Evolutionary conservation across 2,329 filamentous ascomycete genomes (phyloP).

Genomic region (Metarhizium anisopliae): DNA sequence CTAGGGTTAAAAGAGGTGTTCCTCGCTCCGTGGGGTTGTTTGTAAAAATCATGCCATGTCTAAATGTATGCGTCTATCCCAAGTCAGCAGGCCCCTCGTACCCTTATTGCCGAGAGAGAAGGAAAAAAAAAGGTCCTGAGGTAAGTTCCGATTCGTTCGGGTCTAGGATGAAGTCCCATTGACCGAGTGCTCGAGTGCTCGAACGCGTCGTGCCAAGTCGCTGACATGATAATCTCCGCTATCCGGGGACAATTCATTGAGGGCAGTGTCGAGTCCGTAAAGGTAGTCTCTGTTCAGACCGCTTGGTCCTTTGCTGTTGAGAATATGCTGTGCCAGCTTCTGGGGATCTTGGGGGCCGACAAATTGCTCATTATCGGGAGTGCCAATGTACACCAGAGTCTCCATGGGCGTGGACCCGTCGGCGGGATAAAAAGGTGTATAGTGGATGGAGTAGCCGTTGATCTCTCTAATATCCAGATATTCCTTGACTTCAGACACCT

Average conservation of each 20-base stretch:
- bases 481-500: conserved; percentile 71
- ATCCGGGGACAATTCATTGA: conserved; percentile 63
- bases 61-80: conserved; percentile 1
- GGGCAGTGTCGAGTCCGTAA: conserved; percentile 65
- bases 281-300: conserved; percentile 89
- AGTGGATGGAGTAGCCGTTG: conserved; percentile 92
- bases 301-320: conserved; percentile 67
- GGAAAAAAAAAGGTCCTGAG: neutral
- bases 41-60: neutral
- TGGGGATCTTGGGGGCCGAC: conserved; percentile 74
- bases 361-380: conserved; percentile 89
- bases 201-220: conserved; percentile 68
- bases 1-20: neutral
- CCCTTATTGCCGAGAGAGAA: neutral
- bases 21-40: neutral
- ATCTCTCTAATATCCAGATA: conserved; percentile 97
- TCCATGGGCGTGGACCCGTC: conserved; percentile 32
- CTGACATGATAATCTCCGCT: conserved; percentile 78
- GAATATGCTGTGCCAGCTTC: conserved; percentile 71
- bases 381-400: conserved; percentile 84
- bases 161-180: neutral
- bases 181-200: conserved; percentile 37
- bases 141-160: neutral
- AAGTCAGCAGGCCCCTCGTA: neutral
- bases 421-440: conserved; percentile 66